These are phyloP conservation scores for Diutina catenulata DNA, from an alignment of 1,139 yeast genomes.

Conservation along the genomic window DNA sequence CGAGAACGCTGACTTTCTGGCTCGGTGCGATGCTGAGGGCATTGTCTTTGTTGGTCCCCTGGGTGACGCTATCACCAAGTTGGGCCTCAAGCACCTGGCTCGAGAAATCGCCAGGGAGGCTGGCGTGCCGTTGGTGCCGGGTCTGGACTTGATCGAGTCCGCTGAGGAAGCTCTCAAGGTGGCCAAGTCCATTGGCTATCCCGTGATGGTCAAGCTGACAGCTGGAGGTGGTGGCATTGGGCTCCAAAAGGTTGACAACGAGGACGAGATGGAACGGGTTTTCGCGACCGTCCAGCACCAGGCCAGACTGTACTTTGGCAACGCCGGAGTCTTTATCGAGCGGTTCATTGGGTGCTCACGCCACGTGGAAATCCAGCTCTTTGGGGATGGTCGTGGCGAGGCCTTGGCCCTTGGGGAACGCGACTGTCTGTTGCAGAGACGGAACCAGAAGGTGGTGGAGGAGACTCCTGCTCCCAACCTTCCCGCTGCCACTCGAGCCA, in stretches of 20 bases:
- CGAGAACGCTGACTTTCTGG: conserved; percentile 93
- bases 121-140: conserved; percentile 91
- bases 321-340: conserved; percentile 89
- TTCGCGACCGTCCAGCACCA: conserved; percentile 89
- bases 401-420: conserved; percentile 94
- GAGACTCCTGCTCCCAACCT: conserved; percentile 96
- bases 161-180: conserved; percentile 63
- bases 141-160: conserved; percentile 66
- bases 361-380: conserved; percentile 92
- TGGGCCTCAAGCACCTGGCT: conserved; percentile 93
- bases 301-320: conserved; percentile 87
- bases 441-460: conserved; percentile 92
- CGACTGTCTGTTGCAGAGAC: conserved; percentile 93
- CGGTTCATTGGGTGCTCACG: conserved; percentile 88
- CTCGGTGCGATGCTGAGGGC: conserved; percentile 70
- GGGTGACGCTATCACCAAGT: conserved; percentile 79
- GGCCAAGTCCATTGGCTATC: conserved; percentile 76
- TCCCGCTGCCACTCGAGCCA: conserved; percentile 63
- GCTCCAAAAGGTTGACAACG: conserved; percentile 79
- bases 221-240: conserved; percentile 99
- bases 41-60: conserved; percentile 92
- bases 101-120: conserved; percentile 84
- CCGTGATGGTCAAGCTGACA: conserved; percentile 92
- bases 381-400: conserved; percentile 89
- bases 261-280: conserved; percentile 67